A percentile compares a stretch with the other conserved stretches of the same genome.
Evolutionary conservation across 441 rosid species (phyloP).

Genomic region (Capsella rubella): DNA sequence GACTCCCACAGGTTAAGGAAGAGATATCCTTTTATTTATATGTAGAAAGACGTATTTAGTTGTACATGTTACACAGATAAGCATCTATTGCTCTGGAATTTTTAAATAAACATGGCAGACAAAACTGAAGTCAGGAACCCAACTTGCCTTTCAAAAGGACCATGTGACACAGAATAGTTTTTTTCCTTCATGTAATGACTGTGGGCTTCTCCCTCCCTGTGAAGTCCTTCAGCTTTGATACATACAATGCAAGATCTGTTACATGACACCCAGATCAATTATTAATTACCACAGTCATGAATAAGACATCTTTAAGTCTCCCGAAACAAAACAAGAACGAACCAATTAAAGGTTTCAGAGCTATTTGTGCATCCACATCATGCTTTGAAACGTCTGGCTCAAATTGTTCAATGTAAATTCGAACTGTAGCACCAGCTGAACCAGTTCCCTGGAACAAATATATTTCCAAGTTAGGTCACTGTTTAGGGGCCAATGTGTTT

Average conservation of each 20-base stretch:
- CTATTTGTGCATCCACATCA: constrained; percentile 87
- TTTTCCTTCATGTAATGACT: constrained; percentile 71
- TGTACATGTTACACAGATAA: constrained; percentile 28
- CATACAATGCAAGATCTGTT: constrained; percentile 82
- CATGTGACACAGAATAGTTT: constrained; percentile 17
- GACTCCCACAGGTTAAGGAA: constrained; percentile 28
- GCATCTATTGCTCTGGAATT: constrained; percentile 28
- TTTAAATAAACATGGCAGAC: constrained; percentile 43
- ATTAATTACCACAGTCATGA: constrained; percentile 34
- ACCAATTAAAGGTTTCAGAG: constrained; percentile 89
- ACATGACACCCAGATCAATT: constrained; percentile 33
- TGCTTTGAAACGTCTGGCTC: constrained; percentile 86
- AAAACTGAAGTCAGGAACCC: constrained; percentile 49
- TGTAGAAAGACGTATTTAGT: constrained; percentile 7
- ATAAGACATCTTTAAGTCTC: constrained; percentile 18
- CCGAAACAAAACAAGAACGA: constrained; percentile 29
- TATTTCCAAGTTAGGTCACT: constrained; percentile 4
- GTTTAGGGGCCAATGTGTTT: constrained; percentile 9
- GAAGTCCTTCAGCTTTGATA: constrained; percentile 91
- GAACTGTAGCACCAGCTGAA: constrained; percentile 92
- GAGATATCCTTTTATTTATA: constrained; percentile 12
- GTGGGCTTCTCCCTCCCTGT: constrained; percentile 95
- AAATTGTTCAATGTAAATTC: constrained; percentile 84
- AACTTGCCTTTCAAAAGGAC: constrained; percentile 39
- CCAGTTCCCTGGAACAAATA: constrained; percentile 77